Base-by-base conservation (phyloP, 1,284 basidiomycete genomes). In the Sanghuangporus sanghuang region DNA sequence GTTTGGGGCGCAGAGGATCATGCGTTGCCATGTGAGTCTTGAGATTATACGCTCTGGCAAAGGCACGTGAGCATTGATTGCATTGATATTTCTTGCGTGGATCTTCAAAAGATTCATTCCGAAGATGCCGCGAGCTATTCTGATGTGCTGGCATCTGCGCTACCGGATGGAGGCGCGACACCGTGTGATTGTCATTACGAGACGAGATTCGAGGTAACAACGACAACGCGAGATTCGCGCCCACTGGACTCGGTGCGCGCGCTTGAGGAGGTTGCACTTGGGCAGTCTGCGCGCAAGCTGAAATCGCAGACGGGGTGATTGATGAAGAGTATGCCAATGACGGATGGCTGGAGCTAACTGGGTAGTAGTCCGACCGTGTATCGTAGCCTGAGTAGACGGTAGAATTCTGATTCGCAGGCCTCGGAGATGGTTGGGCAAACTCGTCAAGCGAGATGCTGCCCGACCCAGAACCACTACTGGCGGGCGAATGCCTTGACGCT, bases 1-100 rank as follows among this genome's bases (percentile, higher is more conserved):
- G 92, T 77, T 95, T 95, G 55, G 88, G 78, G 61, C 93, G 82
- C 73, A 92, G 89, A 18, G 93, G 92, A 71, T 95, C 92, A 74
- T 95, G 93, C 2, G 93, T 95, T 5, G 89, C 88, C 80, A 93
- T 86, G 73, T 95, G 93, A 0, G 93, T 95, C 78, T 95, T 95
- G 63, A 95, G 76, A 69, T 95, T 95, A 75, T 90, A 95, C 0
- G 92, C 92, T n/a, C 93, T 81, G 21, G 92, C 93, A 70, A 95
- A 95, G 0, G 90, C 93, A 88, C 59, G 66, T 23, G 86, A 85
- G 73, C 91, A 93, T 32, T 79, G 79, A 11, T 80, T 74, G 71
- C 90, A 93, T 69, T 82, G 84, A 72, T 92, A 92, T 71, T 89
- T 90, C 75, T 86, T 88, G 71, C 87, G 84, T 11, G 86, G 81